These are phyloP conservation scores for Pseudogymnoascus sp. DNA, from an alignment of 2,329 filamentous ascomycete genomes.

Conservation along the genomic window DNA sequence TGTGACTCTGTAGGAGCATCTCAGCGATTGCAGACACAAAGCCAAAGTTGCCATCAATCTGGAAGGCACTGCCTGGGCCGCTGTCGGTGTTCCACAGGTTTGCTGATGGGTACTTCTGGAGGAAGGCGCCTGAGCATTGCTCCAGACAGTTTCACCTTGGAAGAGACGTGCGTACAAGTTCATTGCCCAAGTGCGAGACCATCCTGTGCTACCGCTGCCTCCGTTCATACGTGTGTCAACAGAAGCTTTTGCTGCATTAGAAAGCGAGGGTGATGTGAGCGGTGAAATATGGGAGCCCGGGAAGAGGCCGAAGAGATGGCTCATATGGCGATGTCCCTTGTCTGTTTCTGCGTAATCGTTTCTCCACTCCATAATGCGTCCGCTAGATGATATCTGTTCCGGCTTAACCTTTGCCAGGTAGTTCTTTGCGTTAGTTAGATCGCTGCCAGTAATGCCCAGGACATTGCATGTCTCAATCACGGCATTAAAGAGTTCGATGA, in stretches of 20 bases:
- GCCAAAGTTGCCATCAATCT: conserved; percentile 44
- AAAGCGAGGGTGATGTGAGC: neutral
- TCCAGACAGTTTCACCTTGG: conserved; percentile 21
- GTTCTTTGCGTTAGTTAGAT: neutral
- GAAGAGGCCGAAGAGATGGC: conserved; percentile 40
- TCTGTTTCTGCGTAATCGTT: conserved; percentile 32
- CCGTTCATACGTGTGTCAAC: conserved; percentile 20
- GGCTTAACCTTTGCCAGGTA: neutral
- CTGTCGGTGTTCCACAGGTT: neutral
- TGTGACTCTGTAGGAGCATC: conserved; percentile 34
- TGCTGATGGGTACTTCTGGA: neutral
- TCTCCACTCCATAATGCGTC: conserved; percentile 31
- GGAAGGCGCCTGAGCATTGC: neutral
- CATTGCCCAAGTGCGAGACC: conserved; percentile 43
- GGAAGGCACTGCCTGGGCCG: conserved; percentile 26
- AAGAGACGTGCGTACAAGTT: conserved; percentile 39
- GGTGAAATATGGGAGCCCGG: conserved; percentile 32
- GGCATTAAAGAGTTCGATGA: conserved; percentile 29
- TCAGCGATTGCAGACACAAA: conserved; percentile 37
- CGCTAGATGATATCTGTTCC: neutral
- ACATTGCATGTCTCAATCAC: neutral
- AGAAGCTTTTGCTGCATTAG: conserved; percentile 22
- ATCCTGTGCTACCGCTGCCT: conserved; percentile 37
- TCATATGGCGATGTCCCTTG: conserved; percentile 42
- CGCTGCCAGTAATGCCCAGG: neutral